Conservation (phyloP, 352 stramenopile species). For the Pythium chondricola region DNA sequence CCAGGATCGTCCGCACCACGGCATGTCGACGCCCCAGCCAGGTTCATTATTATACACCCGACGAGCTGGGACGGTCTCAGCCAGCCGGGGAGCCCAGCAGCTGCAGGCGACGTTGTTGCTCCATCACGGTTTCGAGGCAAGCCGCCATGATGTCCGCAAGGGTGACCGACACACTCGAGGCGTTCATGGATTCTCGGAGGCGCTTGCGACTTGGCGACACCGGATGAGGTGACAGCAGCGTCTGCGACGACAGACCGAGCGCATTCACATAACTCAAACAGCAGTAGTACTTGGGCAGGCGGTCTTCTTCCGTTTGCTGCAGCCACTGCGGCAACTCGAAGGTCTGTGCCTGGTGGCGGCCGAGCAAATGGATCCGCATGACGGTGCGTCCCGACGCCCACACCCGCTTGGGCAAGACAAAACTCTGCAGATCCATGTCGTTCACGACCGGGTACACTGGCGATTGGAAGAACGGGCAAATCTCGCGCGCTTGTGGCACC, state of each 20-base stretch:
- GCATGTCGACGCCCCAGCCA: too few species aligned
- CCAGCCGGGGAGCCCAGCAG: conserved; percentile 1
- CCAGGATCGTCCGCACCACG: too few species aligned
- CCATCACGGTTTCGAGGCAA: conserved; percentile 52
- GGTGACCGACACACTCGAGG: conserved; percentile 5
- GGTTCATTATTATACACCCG: too few species aligned
- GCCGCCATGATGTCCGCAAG: conserved; percentile 57
- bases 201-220: conserved; percentile 20
- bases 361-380: conserved; percentile 54
- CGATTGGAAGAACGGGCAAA: conserved; percentile 47
- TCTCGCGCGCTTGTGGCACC: neutral
- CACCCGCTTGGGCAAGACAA: conserved; percentile 44
- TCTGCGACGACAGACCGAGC: conserved; percentile 26
- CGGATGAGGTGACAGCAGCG: conserved; percentile 5
- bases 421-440: conserved; percentile 67
- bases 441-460: conserved; percentile 51
- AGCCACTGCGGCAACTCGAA: conserved; percentile 57
- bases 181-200: conserved; percentile 32
- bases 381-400: conserved; percentile 31
- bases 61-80: too few species aligned
- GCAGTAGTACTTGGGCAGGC: conserved; percentile 68
- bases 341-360: conserved; percentile 65
- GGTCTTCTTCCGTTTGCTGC: conserved; percentile 32
- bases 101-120: conserved; percentile 33
- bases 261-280: conserved; percentile 76